Evolutionary conservation across 257 asterid species (phyloP), one percentile per base, ranked within the genome.

Genomic region (Gynochthodes officinalis): DNA sequence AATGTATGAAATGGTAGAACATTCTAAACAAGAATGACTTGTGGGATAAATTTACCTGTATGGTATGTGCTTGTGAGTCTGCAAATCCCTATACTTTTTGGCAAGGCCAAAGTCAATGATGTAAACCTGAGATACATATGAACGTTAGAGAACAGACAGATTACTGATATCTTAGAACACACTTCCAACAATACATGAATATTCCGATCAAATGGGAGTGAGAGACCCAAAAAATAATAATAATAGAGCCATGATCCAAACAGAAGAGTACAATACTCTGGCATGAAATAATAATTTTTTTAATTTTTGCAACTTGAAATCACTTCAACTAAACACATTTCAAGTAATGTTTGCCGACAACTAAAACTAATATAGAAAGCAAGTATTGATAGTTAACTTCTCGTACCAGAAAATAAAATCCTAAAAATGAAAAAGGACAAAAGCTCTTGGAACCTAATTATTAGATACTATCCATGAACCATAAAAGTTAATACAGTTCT

Each of bases 11-110:
- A 12, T 4, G 55, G 18, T 2, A 8, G 28, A 8, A 32, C 32
- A 43, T 19, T 37, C 23, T 8, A 57, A 50, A 59, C 16, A 33
- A 28, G 46, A 39, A 66, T 25, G 15, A 53, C 10, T 4, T 21
- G 46, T 19, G 18, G 37, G 27, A 64, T 52, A 4, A 42, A 76
- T 15, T 16, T 62, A 80, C 87, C 87, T 80, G 78, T 83, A 83
- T 48, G 87, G 87, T 74, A 83, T 80, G 77, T 83, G 87, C 77
- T 80, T 83, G 70, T 80, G 84, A 69, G 87, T 83, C 70, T 83
- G 87, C 53, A 83, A 79, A 75, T 83, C 87, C 72, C 82, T 72
- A 72, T 80, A 83, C 77, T 83, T 83, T 61, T 83, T 83, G 53
- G 87, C 87, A 27, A 83, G 84, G 67, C 87, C 87, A 77, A 73